Evolutionary conservation across 208 protist genomes (phyloP), one percentile per base, ranked within the genome.

Genomic region (Acanthamoeba divionensis): DNA sequence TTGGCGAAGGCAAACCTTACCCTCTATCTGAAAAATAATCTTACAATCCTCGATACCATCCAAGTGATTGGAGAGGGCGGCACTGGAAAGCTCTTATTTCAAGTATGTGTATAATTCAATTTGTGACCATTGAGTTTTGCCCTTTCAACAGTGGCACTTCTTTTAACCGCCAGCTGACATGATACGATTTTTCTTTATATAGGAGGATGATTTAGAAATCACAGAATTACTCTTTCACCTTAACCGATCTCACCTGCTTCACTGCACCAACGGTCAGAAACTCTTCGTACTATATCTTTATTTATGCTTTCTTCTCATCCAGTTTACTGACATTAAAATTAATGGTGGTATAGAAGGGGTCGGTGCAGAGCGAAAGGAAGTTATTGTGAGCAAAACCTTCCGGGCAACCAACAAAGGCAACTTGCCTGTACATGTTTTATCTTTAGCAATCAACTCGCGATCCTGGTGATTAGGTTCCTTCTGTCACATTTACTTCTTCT

Each of bases 11-110:
- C 71, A 62, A 88, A 69, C 80, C 44, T 47, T 15, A 88, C 80
- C 36, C 29, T 88, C 41, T 88, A 88, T 55, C 38, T 88, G 44
- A 88, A 88, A 69, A 88, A 88, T 45, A 88, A 88, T 33, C 80
- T 88, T 44, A 88, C 80, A 21, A 88, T 88, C 33, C 0, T 88
- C 38, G 55, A 88, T 10, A 21, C 52, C 26, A 33, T 88, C 36
- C 15, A 54, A 7, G 41, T 88, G 10, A 88, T n/a, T 47, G 80
- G 80, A n/a, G 33, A 69, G 33, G 80, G 80, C 54, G 80, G 80
- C 0, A 41, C 38, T 26, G 80, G 80, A 12, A 15, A 41, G 2
- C 36, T 88, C 38, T 41, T 88, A 38, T 85, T 85, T 26, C 60
- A 88, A 41, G 80, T 71, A 80, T 12, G 26, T 29, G 10, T 15